Evolutionary conservation across 2,329 filamentous ascomycete species (phyloP), one percentile per base, ranked within the genome.

Genomic region (Epicoccum sorghinum): DNA sequence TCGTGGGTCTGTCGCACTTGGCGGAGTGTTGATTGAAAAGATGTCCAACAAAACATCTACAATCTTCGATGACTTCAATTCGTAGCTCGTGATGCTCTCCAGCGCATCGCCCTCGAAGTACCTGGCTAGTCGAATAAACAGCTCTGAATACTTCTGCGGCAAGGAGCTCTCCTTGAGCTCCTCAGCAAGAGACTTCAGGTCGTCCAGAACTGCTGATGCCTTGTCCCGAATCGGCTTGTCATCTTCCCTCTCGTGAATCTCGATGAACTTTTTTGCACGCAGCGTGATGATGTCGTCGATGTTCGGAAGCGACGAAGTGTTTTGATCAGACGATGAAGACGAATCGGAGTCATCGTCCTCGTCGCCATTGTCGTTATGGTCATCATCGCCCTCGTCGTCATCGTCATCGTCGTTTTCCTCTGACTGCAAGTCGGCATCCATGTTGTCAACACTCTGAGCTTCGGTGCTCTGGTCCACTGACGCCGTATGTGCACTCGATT

Each of bases 81-180:
- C 95, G 42, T 93, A 93, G 75, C 95, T 99, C 0, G 95, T 99
- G 47, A 97, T 93, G 71, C 91, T 96, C 69, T 96, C 90, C 48
- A 96, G 76, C 1, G 95, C 89, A 75, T 97, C 90, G 0, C 89
- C 87, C 66, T 96, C 89, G 65, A 99, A 99, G 69, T 95, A 93
- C 3, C 84, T 83, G 0, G 92, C 91, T 53, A 99, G 79, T 45
- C 83, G 85, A 29, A 82, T 79, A 75, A 98, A 98, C 0, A 96
- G 79, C 2, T 82, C 78, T 29, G 82, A 79, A 9, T 89, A 91
- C 36, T 83, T 68, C 1, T 65, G 65, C 12, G 67, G 66, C 35
- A 88, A 77, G 71, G 93, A 96, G 69, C 88, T 91, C 0, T 76
- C 70, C 59, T 89, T 85, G 33, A 97, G 87, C 18, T 93, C 85